Conservation (phyloP, 768 basidiomycete species). For the Cystobasidium ongulense region DNA sequence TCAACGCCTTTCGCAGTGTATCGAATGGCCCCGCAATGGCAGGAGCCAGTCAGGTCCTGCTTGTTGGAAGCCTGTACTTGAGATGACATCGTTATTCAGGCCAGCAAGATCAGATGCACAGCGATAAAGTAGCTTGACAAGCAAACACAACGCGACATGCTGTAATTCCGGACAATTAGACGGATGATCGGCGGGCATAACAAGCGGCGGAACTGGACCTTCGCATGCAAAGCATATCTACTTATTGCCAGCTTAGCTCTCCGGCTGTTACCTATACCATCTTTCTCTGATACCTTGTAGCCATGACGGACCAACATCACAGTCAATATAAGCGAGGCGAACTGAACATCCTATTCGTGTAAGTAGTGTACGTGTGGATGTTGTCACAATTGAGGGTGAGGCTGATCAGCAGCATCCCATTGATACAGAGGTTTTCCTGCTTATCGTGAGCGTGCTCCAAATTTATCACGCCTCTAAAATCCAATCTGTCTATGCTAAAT, state of each 20-base stretch:
- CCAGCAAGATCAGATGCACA: not conserved
- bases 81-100: not conserved
- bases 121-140: not conserved
- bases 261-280: too few relatives aligned
- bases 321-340: not conserved
- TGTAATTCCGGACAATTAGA: not conserved
- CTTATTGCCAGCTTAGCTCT: too few relatives aligned
- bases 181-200: too few relatives aligned
- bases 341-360: conserved; percentile 7
- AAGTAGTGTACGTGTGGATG: not conserved
- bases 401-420: not conserved
- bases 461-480: not conserved
- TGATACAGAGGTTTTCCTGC: conserved; percentile 9
- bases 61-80: not conserved
- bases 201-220: too few relatives aligned
- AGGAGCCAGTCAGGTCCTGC: not conserved
- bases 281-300: too few relatives aligned
- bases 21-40: not conserved
- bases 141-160: not conserved
- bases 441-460: not conserved
- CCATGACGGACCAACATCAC: not conserved
- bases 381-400: not conserved
- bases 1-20: not conserved
- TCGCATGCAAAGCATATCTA: too few relatives aligned
- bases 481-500: not conserved